These are phyloP conservation scores for Suillus subalutaceus DNA, from an alignment of 768 basidiomycete genomes.

Conservation along the genomic window DNA sequence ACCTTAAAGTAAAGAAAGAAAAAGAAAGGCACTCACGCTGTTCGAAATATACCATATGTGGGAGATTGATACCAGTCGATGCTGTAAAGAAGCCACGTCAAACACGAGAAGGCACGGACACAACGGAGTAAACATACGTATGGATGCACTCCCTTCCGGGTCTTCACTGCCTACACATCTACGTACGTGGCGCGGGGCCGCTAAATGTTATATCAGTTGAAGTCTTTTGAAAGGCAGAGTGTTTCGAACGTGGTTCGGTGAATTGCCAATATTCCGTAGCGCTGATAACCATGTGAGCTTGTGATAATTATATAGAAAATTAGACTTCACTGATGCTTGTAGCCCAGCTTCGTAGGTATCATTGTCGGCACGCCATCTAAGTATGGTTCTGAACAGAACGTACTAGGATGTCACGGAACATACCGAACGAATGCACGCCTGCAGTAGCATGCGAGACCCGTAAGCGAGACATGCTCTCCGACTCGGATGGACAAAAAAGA, in stretches of 20 bases:
- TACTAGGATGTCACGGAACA: not conserved
- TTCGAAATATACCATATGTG: constrained; percentile 49
- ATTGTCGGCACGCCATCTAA: constrained; percentile 57
- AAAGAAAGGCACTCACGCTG: constrained; percentile 37
- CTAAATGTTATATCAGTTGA: constrained; percentile 16
- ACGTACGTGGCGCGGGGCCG: constrained; percentile 38
- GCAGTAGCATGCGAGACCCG: constrained; percentile 10
- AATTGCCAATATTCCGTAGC: constrained; percentile 52
- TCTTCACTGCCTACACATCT: constrained; percentile 50
- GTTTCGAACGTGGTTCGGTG: constrained; percentile 39
- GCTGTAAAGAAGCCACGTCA: constrained; percentile 29
- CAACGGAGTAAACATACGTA: constrained; percentile 37
- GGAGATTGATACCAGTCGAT: constrained; percentile 49
- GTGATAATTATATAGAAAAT: constrained; percentile 7
- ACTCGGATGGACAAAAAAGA: not conserved
- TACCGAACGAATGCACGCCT: constrained; percentile 51
- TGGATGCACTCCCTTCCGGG: constrained; percentile 48
- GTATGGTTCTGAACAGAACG: not conserved
- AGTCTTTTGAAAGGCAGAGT: not conserved
- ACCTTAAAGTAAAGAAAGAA: constrained; percentile 9
- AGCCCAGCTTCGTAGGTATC: constrained; percentile 46
- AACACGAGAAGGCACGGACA: not conserved
- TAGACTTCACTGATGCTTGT: constrained; percentile 44
- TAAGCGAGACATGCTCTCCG: not conserved
- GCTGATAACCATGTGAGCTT: constrained; percentile 25